Conservation (phyloP, 148 eudicot species). For the Arctostaphylos glauca region DNA sequence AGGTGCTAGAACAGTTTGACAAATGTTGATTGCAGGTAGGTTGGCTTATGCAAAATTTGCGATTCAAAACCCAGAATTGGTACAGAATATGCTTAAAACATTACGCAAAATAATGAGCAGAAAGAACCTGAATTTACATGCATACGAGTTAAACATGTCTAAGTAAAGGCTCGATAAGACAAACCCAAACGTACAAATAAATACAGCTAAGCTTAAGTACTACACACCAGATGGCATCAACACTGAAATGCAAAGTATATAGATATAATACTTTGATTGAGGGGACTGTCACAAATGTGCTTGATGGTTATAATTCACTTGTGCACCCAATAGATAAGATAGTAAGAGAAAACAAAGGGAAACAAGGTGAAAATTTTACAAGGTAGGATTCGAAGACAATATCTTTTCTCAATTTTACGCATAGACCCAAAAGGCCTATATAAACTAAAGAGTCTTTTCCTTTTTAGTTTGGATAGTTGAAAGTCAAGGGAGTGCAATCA, state of each 20-base stretch:
- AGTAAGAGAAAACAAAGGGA: background rate
- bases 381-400: background rate
- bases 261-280: background rate
- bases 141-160: constrained; percentile 66
- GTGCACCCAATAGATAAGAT: constrained; percentile 7
- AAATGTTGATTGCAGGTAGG: background rate
- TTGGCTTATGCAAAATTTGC: background rate
- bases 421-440: background rate
- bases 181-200: background rate
- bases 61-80: background rate
- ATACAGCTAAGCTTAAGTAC: background rate
- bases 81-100: background rate
- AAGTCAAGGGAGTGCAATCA: too few species aligned
- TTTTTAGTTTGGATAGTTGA: too few species aligned
- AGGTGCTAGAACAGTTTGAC: background rate
- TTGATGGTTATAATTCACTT: background rate
- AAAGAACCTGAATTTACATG: constrained; percentile 47
- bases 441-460: too few species aligned
- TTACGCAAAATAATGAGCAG: background rate
- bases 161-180: constrained; percentile 22
- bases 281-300: background rate
- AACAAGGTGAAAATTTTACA: background rate
- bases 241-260: background rate
- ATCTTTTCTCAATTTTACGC: background rate
- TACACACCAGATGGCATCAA: background rate